phyloP scores from a whole-genome alignment of 176 grass and related monocot species.

The Aegilops sharonensis region DNA sequence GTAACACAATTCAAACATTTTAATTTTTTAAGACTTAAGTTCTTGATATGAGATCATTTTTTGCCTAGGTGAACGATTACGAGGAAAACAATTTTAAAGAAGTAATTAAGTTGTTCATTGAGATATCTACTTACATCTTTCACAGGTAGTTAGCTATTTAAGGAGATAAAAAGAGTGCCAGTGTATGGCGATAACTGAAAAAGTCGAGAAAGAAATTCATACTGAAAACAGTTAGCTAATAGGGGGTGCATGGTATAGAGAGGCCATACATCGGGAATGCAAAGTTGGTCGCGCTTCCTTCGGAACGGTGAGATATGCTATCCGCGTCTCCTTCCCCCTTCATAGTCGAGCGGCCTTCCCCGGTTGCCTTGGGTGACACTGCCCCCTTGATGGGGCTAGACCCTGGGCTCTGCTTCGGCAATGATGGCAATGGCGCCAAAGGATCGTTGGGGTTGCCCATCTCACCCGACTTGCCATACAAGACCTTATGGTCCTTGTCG shows the following conservation, averaged over 20 bases:
- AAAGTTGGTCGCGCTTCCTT: slow-evolving; percentile 62
- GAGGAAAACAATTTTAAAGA: neutral
- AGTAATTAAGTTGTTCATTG: neutral
- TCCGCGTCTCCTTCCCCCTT: slow-evolving; percentile 18
- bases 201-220: neutral
- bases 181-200: neutral
- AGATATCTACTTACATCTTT: neutral
- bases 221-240: neutral
- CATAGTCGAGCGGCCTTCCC: neutral
- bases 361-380: neutral
- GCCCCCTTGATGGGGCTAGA: slow-evolving; percentile 5
- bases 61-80: neutral
- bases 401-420: neutral
- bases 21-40: neutral
- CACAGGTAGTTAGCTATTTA: neutral
- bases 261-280: slow-evolving; percentile 76
- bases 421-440: slow-evolving; percentile 29
- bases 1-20: neutral
- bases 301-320: slow-evolving; percentile 41
- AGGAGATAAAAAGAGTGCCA: neutral
- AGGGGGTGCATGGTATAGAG: slow-evolving; percentile 11
- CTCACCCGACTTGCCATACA: slow-evolving; percentile 47
- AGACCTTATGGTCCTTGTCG: slow-evolving; percentile 39
- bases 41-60: neutral
- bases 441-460: slow-evolving; percentile 33